Percentiles rank a stretch among this genome's conserved stretches.
These are phyloP conservation scores for Eucalyptus erythrocorys DNA, from an alignment of 345 rosid genomes.

Conservation along the genomic window DNA sequence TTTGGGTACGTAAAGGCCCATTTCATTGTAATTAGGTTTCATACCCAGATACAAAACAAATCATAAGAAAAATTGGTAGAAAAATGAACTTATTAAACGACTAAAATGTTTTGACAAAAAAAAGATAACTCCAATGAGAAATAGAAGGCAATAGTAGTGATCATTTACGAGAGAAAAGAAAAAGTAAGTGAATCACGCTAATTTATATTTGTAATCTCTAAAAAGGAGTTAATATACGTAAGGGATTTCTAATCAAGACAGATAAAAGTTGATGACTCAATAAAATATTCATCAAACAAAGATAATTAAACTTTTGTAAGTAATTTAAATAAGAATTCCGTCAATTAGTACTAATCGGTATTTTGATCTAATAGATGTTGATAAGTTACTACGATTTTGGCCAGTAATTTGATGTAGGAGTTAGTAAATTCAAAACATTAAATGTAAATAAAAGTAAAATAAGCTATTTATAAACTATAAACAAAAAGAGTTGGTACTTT, in stretches of 20 bases:
- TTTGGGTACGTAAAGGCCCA: background rate
- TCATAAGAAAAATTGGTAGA: background rate
- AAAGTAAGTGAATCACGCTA: background rate
- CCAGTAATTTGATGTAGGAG: too few species aligned
- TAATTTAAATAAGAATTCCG: background rate
- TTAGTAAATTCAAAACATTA: too few species aligned
- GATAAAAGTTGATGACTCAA: background rate
- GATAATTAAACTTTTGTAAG: background rate
- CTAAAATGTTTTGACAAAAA: too few species aligned
- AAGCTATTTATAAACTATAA: background rate
- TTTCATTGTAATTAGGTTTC: background rate
- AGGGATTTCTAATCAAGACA: background rate
- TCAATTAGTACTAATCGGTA: background rate
- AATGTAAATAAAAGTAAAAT: background rate
- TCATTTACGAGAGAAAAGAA: background rate
- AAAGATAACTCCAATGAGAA: background rate
- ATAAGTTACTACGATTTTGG: background rate
- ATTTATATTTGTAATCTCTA: background rate
- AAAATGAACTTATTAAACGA: background rate
- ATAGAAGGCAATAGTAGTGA: background rate
- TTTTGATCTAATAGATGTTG: background rate
- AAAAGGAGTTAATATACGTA: background rate
- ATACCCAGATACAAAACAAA: background rate
- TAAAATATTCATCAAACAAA: background rate
- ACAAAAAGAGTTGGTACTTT: background rate